These are phyloP conservation scores for Suillus placidus DNA, from an alignment of 768 basidiomycete genomes.

Conservation along the genomic window DNA sequence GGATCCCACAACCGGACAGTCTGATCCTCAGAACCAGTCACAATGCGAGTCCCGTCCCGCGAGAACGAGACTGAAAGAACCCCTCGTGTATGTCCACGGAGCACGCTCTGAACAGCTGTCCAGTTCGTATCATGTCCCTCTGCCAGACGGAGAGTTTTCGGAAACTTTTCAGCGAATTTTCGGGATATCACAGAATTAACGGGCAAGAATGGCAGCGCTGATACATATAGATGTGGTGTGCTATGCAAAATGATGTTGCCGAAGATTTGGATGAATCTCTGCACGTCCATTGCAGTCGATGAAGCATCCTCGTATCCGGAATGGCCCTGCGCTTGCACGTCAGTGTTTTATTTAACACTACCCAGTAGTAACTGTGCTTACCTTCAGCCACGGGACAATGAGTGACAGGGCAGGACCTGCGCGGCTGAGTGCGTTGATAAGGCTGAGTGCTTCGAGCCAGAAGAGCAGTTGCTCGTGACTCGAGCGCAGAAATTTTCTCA, in stretches of 20 bases:
- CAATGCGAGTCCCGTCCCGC: not conserved
- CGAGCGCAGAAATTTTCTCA: constrained; percentile 2
- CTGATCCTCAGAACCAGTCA: not conserved
- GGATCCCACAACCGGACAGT: not conserved
- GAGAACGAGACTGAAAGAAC: not conserved
- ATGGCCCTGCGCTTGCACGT: not conserved
- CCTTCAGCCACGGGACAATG: not conserved
- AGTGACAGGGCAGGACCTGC: not conserved
- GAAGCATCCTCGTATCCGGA: constrained; percentile 1
- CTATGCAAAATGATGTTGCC: constrained; percentile 17
- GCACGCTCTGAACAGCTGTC: constrained; percentile 20
- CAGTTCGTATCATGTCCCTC: constrained; percentile 12
- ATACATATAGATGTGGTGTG: constrained; percentile 30
- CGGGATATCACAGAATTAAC: constrained; percentile 26
- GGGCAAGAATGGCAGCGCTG: constrained; percentile 28
- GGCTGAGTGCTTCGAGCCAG: constrained; percentile 12
- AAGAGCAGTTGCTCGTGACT: constrained; percentile 12
- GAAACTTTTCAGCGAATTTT: not conserved
- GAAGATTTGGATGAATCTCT: constrained; percentile 19
- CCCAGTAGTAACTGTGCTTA: not conserved
- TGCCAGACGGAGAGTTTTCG: not conserved
- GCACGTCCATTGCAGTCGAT: constrained; percentile 11
- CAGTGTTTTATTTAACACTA: not conserved
- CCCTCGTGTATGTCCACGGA: constrained; percentile 3
- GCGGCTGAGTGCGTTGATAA: constrained; percentile 1